These are phyloP conservation scores for Excoecaria agallocha DNA, from an alignment of 345 rosid species.

Conservation along the genomic window DNA sequence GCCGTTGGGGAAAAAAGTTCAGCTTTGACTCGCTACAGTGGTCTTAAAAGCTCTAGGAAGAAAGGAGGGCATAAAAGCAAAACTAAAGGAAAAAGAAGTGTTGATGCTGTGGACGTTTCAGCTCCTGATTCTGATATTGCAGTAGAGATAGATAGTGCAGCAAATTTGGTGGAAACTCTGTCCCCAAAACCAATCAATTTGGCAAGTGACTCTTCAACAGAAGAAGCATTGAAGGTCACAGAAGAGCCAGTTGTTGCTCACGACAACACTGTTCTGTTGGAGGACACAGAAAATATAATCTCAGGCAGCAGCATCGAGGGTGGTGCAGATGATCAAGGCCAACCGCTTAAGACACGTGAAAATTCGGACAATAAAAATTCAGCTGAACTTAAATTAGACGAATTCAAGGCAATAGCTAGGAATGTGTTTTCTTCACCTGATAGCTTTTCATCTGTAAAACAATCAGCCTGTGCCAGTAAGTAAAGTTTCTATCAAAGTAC, in stretches of 20 bases:
- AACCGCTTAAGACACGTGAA: neutral
- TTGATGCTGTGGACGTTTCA: conserved; percentile 9
- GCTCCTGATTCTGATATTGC: conserved; percentile 5
- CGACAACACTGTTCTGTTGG: neutral
- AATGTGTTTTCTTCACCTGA: conserved; percentile 2
- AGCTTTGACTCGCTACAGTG: conserved; percentile 10
- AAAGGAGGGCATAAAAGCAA: conserved; percentile 11
- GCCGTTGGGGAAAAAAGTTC: conserved; percentile 6
- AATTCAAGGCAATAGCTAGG: neutral
- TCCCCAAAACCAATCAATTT: neutral
- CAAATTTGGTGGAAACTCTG: conserved; percentile 13
- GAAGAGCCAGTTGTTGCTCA: neutral
- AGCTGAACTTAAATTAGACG: neutral
- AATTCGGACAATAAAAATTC: conserved; percentile 11
- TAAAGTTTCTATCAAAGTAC: neutral
- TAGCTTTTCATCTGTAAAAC: conserved; percentile 9
- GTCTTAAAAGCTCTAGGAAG: conserved; percentile 13
- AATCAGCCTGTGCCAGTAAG: conserved; percentile 21
- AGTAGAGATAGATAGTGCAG: neutral
- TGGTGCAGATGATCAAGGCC: conserved; percentile 2
- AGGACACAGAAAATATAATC: neutral
- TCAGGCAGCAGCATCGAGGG: neutral
- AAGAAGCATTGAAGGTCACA: conserved; percentile 4
- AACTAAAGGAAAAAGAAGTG: neutral
- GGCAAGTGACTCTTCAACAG: neutral